phyloP scores from a whole-genome alignment of 441 rosid species.

The Jatropha podagrica region DNA sequence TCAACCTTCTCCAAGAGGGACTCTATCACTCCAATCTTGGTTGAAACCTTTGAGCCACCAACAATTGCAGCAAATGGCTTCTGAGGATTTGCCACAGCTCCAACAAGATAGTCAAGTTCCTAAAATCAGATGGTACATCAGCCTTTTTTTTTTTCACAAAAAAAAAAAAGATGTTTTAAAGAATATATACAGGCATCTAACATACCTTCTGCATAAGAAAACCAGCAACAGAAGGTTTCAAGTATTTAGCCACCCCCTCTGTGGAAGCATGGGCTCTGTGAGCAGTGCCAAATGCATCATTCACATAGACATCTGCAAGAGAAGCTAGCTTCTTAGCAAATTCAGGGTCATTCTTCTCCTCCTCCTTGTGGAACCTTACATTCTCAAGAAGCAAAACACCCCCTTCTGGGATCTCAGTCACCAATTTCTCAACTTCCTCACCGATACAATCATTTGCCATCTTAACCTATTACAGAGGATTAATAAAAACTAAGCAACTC shows the following conservation, averaged over 20 bases:
- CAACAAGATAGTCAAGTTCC: slow-evolving; percentile 98
- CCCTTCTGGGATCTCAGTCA: slow-evolving; percentile 66
- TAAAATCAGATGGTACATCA: slow-evolving; percentile 24
- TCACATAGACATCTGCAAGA: slow-evolving; percentile 83
- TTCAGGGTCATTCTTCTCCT: slow-evolving; percentile 96
- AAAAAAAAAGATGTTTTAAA: not conserved
- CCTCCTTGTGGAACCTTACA: slow-evolving; percentile 89
- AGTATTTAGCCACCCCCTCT: slow-evolving; percentile 85
- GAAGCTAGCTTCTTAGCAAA: slow-evolving; percentile 95
- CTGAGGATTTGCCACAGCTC: slow-evolving; percentile 89
- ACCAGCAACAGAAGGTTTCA: slow-evolving; percentile 97
- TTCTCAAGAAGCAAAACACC: slow-evolving; percentile 87
- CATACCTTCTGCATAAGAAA: slow-evolving; percentile 94
- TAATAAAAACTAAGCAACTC: slow-evolving; percentile 12
- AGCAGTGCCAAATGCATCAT: slow-evolving; percentile 96
- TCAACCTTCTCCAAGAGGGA: slow-evolving; percentile 75
- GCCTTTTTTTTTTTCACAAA: no score
- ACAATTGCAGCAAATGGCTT: slow-evolving; percentile 97
- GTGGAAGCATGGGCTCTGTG: slow-evolving; percentile 99
- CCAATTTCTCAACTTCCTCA: slow-evolving; percentile 76
- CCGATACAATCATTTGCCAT: slow-evolving; percentile 89
- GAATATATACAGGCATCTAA: not conserved
- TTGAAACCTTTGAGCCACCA: slow-evolving; percentile 91
- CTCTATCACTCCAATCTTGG: slow-evolving; percentile 92
- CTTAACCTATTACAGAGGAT: slow-evolving; percentile 52